Evolutionary conservation across 1,284 basidiomycete species (phyloP), one percentile per base, ranked within the genome.

Genomic region (Ceraceosorus bombacis): DNA sequence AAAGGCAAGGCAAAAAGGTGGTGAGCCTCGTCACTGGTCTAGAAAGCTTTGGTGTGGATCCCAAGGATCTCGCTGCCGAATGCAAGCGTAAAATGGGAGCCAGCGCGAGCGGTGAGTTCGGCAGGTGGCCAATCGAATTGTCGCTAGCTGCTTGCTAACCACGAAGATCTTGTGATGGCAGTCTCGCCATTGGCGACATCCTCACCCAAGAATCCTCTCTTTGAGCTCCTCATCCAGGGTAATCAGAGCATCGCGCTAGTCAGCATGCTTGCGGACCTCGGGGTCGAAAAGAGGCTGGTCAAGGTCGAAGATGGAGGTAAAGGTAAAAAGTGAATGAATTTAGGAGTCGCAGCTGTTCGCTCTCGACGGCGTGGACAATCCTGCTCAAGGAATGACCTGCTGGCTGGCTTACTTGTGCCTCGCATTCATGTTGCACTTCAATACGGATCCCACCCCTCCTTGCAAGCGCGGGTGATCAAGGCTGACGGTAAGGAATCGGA

Each of bases 161-260:
- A 27, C 27, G 27, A 3, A 27, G 27, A 27, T 27, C 27, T 27
- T 3, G 1, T 27, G 27, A 27, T 54, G 3, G 4, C 4, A 51
- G 50, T 38, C 37, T 54, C 51, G 27, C 38, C 57, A 5, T 9
- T 54, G 17, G 10, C 50, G 5, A 38, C n/a, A 9, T 54, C 49
- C n/a, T 41, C 56, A 13, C 12, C 56, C 4, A 58, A 58, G 49
- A 38, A 53, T 17, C 50, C 57, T 17, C 52, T 50, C 2, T 49
- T 41, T 12, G 57, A 59, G 52, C 17, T 59, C 4, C 52, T 59
- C 40, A 46, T 59, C 37, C 57, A 59, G 49, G 57, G 57, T n/a
- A 53, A 59, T 40, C 57, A 59, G 39, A 15, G 57, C 15, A 59
- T 54, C 17, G 57, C 36, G 9, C 37, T 59, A 38, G 43, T 15